phyloP scores from a whole-genome alignment of 768 basidiomycete species.

The Polyporus arcularius region DNA sequence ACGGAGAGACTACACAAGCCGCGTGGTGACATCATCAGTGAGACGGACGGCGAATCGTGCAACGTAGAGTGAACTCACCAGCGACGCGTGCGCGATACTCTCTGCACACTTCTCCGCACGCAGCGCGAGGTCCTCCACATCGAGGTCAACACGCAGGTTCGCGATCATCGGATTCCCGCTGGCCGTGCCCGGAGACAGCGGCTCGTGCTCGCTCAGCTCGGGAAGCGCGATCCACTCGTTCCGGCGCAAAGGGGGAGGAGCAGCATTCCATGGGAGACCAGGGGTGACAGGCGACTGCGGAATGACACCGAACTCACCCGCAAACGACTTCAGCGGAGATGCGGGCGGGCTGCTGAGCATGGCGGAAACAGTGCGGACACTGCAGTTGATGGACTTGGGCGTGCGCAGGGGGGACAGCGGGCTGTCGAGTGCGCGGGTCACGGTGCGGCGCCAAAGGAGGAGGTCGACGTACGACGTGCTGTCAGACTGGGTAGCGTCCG shows the following conservation, averaged over 20 bases:
- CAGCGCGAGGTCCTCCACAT: constrained; percentile 11
- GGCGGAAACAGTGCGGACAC: background rate
- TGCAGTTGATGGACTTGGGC: background rate
- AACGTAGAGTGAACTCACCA: constrained; percentile 11
- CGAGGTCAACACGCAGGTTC: constrained; percentile 14
- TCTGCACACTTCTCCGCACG: constrained; percentile 18
- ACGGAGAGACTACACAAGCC: constrained; percentile 8
- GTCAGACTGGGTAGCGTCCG: background rate
- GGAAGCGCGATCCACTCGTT: constrained; percentile 15
- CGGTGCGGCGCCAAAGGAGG: constrained; percentile 7
- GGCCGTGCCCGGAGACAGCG: background rate
- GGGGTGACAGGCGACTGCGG: background rate
- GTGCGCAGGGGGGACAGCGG: constrained; percentile 3
- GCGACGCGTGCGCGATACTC: constrained; percentile 15
- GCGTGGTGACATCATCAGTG: background rate
- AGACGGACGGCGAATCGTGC: background rate
- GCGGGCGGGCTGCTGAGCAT: background rate
- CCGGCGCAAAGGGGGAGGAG: constrained; percentile 15
- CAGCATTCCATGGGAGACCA: background rate
- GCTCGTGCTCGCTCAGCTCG: constrained; percentile 5
- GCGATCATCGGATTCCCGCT: background rate
- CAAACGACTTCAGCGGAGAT: background rate
- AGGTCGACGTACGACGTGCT: constrained; percentile 7
- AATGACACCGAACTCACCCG: background rate
- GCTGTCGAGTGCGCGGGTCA: constrained; percentile 1